Evolutionary conservation across 2,329 filamentous ascomycete species (phyloP).

Genomic region (Aspergillus quadrilineatus): DNA sequence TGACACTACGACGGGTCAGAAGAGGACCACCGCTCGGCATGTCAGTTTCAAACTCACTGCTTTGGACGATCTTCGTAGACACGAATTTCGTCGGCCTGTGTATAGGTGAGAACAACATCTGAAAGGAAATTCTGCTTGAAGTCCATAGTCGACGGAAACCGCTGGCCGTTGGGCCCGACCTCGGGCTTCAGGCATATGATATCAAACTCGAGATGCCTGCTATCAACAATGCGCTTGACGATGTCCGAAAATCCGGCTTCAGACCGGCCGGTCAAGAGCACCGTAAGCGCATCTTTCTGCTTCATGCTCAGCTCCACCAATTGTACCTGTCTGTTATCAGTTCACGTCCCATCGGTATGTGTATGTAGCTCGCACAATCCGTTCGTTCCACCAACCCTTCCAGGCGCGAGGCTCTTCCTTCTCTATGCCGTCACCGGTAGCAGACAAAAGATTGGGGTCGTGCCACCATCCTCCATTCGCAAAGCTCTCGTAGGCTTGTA

Average conservation of each 20-base stretch:
- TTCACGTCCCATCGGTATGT: slow-evolving; percentile 8
- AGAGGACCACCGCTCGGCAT: not conserved
- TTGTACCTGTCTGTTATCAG: slow-evolving; percentile 50
- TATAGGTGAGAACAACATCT: slow-evolving; percentile 82
- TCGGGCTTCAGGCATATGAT: slow-evolving; percentile 84
- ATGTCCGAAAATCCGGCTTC: slow-evolving; percentile 75
- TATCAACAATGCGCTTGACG: slow-evolving; percentile 74
- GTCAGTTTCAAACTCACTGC: slow-evolving; percentile 45
- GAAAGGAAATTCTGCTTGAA: slow-evolving; percentile 89
- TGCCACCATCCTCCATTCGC: slow-evolving; percentile 96
- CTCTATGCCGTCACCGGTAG: slow-evolving; percentile 79
- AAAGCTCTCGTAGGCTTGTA: slow-evolving; percentile 74
- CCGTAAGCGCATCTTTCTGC: slow-evolving; percentile 79
- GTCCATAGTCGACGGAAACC: slow-evolving; percentile 77
- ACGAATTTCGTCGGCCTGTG: slow-evolving; percentile 73
- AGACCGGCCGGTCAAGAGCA: slow-evolving; percentile 82
- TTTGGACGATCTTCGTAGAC: slow-evolving; percentile 64
- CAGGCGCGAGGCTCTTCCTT: slow-evolving; percentile 80
- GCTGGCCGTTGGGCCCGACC: slow-evolving; percentile 75
- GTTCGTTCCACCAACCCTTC: slow-evolving; percentile 96
- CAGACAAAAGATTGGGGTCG: slow-evolving; percentile 77
- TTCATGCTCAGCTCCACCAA: slow-evolving; percentile 77
- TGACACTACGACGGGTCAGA: slow-evolving; percentile 52
- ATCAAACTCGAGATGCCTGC: slow-evolving; percentile 81
- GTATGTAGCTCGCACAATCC: slow-evolving; percentile 59